phyloP scores from a whole-genome alignment of 805 yeast species.

The Tetrapisispora nanseiensis region DNA sequence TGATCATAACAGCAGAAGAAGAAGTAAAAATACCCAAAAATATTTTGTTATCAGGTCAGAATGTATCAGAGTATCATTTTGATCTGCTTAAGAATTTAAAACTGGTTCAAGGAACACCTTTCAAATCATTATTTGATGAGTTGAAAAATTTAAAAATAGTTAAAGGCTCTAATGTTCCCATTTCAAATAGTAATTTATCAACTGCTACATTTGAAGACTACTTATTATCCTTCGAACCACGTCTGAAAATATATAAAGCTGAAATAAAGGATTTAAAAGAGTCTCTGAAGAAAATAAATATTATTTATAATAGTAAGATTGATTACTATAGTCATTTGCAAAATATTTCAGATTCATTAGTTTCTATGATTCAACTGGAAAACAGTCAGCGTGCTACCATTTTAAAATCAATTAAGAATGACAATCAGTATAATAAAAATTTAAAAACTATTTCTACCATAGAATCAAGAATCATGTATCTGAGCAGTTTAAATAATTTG shows the following conservation, averaged over 20 bases:
- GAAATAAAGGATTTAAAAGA: slow-evolving; percentile 30
- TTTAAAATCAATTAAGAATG: slow-evolving; percentile 16
- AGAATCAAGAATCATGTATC: slow-evolving; percentile 39
- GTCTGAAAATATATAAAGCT: slow-evolving; percentile 12
- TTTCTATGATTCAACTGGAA: slow-evolving; percentile 33
- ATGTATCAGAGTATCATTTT: slow-evolving; percentile 25
- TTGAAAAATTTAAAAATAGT: slow-evolving; percentile 25
- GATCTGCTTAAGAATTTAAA: slow-evolving; percentile 20
- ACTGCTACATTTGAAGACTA: slow-evolving; percentile 20
- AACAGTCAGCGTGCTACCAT: slow-evolving; percentile 10
- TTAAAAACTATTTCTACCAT: slow-evolving; percentile 21
- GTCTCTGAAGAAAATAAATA: slow-evolving; percentile 43
- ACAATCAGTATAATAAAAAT: slow-evolving; percentile 15
- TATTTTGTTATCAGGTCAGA: slow-evolving; percentile 13
- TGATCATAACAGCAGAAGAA: slow-evolving; percentile 18
- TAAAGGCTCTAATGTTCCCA: slow-evolving; percentile 6
- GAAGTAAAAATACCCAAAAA: slow-evolving; percentile 15
- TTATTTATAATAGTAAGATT: slow-evolving; percentile 68
- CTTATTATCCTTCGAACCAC: slow-evolving; percentile 16
- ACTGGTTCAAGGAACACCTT: slow-evolving; percentile 18
- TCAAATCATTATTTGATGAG: slow-evolving; percentile 27
- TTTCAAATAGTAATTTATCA: slow-evolving; percentile 1
- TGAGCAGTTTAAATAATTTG: slow-evolving; percentile 33
- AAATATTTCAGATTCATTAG: slow-evolving; percentile 73
- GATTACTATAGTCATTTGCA: slow-evolving; percentile 80